phyloP scores from a whole-genome alignment of 768 basidiomycete genomes.

The Hypholoma sublateritium region DNA sequence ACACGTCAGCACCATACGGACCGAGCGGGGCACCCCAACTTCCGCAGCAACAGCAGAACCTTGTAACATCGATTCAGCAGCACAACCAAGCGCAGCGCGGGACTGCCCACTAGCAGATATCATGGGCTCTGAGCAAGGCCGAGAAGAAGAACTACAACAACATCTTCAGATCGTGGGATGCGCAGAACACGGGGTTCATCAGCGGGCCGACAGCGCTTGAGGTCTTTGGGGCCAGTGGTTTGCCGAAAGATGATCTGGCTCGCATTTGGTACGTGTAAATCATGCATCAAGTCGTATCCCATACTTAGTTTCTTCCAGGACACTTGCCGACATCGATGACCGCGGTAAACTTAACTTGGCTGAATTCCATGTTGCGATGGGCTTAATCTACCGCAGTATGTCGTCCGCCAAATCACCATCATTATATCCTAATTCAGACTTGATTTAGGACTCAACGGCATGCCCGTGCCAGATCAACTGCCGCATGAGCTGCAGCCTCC shows the following conservation, averaged over 20 bases:
- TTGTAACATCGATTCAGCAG: slow-evolving; percentile 87
- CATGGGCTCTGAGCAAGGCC: slow-evolving; percentile 83
- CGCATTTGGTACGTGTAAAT: slow-evolving; percentile 76
- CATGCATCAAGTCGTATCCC: not conserved
- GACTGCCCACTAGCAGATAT: slow-evolving; percentile 62
- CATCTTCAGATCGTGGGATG: slow-evolving; percentile 97
- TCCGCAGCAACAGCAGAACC: slow-evolving; percentile 59
- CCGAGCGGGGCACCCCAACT: slow-evolving; percentile 67
- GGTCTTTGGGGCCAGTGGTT: slow-evolving; percentile 92
- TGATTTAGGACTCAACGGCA: slow-evolving; percentile 81
- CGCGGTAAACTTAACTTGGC: slow-evolving; percentile 93
- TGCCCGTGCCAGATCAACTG: slow-evolving; percentile 82
- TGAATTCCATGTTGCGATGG: slow-evolving; percentile 99
- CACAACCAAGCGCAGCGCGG: slow-evolving; percentile 77
- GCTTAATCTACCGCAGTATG: slow-evolving; percentile 93
- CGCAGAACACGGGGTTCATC: slow-evolving; percentile 79
- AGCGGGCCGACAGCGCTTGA: slow-evolving; percentile 81
- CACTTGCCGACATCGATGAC: slow-evolving; percentile 88
- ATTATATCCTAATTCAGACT: not conserved
- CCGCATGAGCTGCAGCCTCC: slow-evolving; percentile 91
- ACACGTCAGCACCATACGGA: slow-evolving; percentile 56
- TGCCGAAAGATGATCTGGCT: slow-evolving; percentile 87
- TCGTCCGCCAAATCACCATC: slow-evolving; percentile 15
- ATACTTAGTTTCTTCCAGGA: slow-evolving; percentile 50
- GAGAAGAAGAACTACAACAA: slow-evolving; percentile 98